Evolutionary conservation across 805 yeast species (phyloP), one percentile per base, ranked within the genome.

Genomic region (Suhomyces prunicola): DNA sequence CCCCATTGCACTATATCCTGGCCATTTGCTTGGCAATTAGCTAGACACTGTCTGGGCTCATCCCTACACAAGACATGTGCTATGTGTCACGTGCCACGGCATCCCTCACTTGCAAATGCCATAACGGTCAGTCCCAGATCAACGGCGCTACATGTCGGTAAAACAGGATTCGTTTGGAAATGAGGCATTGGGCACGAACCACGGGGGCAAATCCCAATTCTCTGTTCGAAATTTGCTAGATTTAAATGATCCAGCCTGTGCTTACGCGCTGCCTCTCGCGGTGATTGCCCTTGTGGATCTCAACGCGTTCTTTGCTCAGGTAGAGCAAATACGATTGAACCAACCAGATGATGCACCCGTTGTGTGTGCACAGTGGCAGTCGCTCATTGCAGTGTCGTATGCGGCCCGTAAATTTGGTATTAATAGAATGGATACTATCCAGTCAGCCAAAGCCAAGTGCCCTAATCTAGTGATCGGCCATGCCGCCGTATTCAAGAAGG

Each of bases 261-360:
- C 94, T 2, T 85, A 81, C 65, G 60, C 63, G 6, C 85, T 91
- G 55, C 90, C 93, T 2, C 72, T 93, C 9, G 77, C 97, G 0
- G 87, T 88, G 23, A 81, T 94, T 39, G 91, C 87, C 6, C 96
- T 91, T 61, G 80, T 94, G 23, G 99, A 94, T 70, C 81, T 90
- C 61, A 96, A 94, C 71, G 97, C 98, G 10, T 94, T 92, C 68
- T 94, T 88, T 69, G 97, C 99, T 0, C 99, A 94, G 65, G 94
- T 87, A 29, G 97, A 94, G 62, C 93, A 87, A 59, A 73, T 89
- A 5, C 71, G 97, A 42, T 76, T 90, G 15, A 86, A 86, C 0
- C 70, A 87, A 13, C 69, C 84, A 1, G 73, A 72, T 1, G 82
- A 84, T 2, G 92, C 85, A 56, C 97, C 99, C 0, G 87, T 94